phyloP scores from a whole-genome alignment of 306 rosid genomes.

The Cucurbita argyrosperma region DNA sequence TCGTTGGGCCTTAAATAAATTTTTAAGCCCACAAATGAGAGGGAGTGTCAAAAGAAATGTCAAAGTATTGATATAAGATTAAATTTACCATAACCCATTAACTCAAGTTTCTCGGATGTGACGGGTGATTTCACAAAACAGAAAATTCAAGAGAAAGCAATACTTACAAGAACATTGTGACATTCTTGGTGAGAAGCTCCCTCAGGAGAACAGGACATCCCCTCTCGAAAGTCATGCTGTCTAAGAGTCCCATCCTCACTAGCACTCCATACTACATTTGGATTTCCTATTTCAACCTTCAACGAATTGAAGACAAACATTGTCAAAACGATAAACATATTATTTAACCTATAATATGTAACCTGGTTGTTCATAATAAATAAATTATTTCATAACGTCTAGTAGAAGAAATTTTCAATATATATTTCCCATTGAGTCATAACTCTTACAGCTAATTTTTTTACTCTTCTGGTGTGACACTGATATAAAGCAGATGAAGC shows the following conservation, averaged over 20 bases:
- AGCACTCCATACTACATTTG: slow-evolving; percentile 97
- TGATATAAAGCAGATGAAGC: slow-evolving; percentile 57
- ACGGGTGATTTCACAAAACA: not conserved
- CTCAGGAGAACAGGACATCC: slow-evolving; percentile 72
- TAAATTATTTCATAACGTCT: not conserved
- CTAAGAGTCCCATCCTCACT: slow-evolving; percentile 99
- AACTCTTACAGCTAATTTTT: slow-evolving; percentile 86
- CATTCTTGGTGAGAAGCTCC: slow-evolving; percentile 90
- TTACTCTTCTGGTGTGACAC: slow-evolving; percentile 87
- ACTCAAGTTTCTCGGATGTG: not conserved
- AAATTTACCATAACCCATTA: not conserved
- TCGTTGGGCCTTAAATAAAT: not conserved
- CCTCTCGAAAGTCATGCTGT: slow-evolving; percentile 92
- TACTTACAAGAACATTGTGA: slow-evolving; percentile 66
- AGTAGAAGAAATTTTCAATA: not conserved
- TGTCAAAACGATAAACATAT: not conserved
- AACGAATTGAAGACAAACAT: slow-evolving; percentile 11
- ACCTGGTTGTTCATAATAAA: not conserved
- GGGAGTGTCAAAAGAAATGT: no score
- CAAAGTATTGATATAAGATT: not conserved
- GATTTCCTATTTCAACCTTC: slow-evolving; percentile 94
- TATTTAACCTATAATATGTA: not conserved
- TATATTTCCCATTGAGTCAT: not conserved
- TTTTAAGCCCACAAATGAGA: not conserved
- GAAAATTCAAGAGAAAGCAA: not conserved